Base-by-base conservation (phyloP, 768 basidiomycete species). In the Xerocomus spinulosus region DNA sequence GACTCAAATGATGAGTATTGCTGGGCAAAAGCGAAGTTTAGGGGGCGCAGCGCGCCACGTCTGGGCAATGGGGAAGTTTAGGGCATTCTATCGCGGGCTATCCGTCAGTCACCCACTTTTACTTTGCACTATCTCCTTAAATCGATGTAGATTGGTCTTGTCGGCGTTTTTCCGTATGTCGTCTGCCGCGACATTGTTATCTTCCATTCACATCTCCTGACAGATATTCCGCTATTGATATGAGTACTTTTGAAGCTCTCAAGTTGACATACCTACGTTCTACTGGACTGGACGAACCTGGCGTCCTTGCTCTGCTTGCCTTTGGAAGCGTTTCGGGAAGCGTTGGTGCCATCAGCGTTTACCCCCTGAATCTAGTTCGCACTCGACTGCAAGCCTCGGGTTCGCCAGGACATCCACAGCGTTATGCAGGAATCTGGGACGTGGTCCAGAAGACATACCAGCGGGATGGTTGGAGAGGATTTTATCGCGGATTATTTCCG, bases 1-100 rank as follows among this genome's bases (percentile, higher is more conserved):
- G 84, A 98, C 95, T 0, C 90, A 96, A 81, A 90, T 97, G 82
- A 97, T 97, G 92, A 95, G 92, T 63, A 85, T 79, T 53, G 77
- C 87, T 3, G 85, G 69, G 28, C 73, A 80, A 48, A 79, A 75
- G 57, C 77, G 80, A 56, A 74, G 77, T 50, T 67, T 93, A 49
- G 46, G 75, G 10, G 68, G 70, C 28, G 88, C 92, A 5, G 81
- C 81, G 14, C 79, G 77, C 44, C 79, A 80, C 49, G 74, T 97
- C 52, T 96, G 90, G 86, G 63, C 66, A 34, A 68, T 88, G 13
- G 93, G 94, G 20, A 86, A 90, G 18, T 46, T 90, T 17, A 77
- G 82, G 53, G 85, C 90, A 30, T 98, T 86, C 63, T 99, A 98
- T 70, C 82, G 92, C 44, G 95, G 96, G 42, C 69, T 98, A 53